Percentiles rank a stretch among this genome's conserved stretches.
phyloP scores from a whole-genome alignment of 1,284 basidiomycete species.

The Pseudozyma flocculosa region DNA sequence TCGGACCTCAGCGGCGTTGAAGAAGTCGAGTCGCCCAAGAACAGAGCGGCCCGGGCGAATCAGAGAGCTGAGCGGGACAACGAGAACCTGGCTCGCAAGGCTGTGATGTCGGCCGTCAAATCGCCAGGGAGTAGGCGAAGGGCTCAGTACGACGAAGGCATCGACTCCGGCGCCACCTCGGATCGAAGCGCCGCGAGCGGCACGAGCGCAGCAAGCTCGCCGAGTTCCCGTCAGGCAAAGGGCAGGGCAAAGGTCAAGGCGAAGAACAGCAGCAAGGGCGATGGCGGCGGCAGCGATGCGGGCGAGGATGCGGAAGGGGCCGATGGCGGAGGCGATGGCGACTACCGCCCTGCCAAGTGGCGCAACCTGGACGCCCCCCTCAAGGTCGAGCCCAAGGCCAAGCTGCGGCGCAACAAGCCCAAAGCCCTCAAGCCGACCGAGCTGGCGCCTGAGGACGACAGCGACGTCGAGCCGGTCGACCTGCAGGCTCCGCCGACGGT shows the following conservation, averaged over 20 bases:
- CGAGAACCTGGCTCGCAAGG: neutral
- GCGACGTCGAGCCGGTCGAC: constrained; percentile 55
- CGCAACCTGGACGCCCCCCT: constrained; percentile 31
- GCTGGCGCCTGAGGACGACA: constrained; percentile 21
- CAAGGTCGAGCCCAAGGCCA: constrained; percentile 36
- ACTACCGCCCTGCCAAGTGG: constrained; percentile 42
- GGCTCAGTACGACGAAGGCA: neutral
- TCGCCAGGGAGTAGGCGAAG: neutral
- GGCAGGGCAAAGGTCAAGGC: constrained; percentile 22
- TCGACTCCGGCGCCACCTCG: constrained; percentile 5
- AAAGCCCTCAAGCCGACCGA: constrained; percentile 38
- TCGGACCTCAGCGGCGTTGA: constrained; percentile 9
- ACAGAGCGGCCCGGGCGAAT: neutral
- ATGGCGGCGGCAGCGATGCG: constrained; percentile 1
- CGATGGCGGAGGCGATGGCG: constrained; percentile 8
- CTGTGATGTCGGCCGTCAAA: neutral
- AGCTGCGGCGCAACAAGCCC: constrained; percentile 30
- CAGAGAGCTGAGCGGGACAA: neutral
- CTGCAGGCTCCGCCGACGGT: constrained; percentile 74
- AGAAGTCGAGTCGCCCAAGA: neutral
- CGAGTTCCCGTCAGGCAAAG: too few relatives aligned
- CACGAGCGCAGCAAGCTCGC: neutral
- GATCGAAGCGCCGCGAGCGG: neutral
- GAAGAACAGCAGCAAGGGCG: constrained; percentile 5
- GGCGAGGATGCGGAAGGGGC: constrained; percentile 3